Conservation (phyloP, 2,329 filamentous ascomycete species). For the Aspergillus clavatus region DNA sequence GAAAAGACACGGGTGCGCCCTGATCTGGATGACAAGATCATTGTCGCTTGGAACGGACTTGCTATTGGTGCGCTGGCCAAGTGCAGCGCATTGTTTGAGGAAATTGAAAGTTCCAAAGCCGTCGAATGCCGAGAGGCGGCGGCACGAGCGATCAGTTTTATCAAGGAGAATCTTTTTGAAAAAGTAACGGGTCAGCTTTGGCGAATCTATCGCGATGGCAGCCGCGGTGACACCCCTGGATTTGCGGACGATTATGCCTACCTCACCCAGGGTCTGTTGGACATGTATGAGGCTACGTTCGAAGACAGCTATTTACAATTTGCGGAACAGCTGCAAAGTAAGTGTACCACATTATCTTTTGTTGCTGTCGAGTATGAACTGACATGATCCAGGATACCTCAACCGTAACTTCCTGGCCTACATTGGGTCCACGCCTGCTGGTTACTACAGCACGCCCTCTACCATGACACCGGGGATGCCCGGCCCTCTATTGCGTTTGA, state of each 20-base stretch:
- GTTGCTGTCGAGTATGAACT: constrained; percentile 9
- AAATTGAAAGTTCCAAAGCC: constrained; percentile 54
- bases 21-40: constrained; percentile 79
- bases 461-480: constrained; percentile 57
- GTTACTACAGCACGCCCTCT: constrained; percentile 40
- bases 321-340: constrained; percentile 74
- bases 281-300: constrained; percentile 77
- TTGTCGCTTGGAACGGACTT: constrained; percentile 83
- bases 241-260: constrained; percentile 97
- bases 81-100: constrained; percentile 62
- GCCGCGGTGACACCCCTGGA: constrained; percentile 60
- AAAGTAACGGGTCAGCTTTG: constrained; percentile 58
- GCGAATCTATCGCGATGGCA: constrained; percentile 65
- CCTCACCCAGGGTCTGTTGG: constrained; percentile 73
- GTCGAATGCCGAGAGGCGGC: constrained; percentile 62
- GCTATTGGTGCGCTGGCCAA: constrained; percentile 78
- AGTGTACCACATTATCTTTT: constrained; percentile 21
- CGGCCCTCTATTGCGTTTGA: constrained; percentile 68
- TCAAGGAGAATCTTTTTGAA: constrained; percentile 70
- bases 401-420: constrained; percentile 72
- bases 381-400: constrained; percentile 57
- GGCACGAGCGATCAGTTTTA: constrained; percentile 63
- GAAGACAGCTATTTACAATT: constrained; percentile 72
- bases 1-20: constrained; percentile 71
- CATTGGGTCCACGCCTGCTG: constrained; percentile 35